Conservation (phyloP, 108 stramenopile genomes). For the Discostella stelligeroides region DNA sequence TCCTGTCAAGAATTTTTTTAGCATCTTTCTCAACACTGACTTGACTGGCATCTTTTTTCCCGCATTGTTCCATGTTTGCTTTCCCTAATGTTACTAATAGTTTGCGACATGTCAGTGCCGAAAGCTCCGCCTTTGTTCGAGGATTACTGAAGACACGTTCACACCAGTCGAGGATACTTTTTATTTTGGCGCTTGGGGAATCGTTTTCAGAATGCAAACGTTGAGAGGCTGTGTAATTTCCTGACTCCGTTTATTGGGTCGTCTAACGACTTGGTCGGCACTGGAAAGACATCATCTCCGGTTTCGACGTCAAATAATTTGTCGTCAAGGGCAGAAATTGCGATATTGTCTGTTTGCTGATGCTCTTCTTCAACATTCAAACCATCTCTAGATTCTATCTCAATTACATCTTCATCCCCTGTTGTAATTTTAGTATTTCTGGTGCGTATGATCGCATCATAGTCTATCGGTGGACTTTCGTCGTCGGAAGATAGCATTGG, state of each 20-base stretch:
- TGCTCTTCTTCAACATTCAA: neutral
- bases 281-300: slow-evolving; percentile 13
- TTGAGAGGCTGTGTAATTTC: slow-evolving; percentile 22
- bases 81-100: slow-evolving; percentile 25
- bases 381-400: slow-evolving; percentile 6
- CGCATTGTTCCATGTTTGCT: slow-evolving; percentile 1
- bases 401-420: neutral
- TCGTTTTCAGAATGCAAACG: neutral
- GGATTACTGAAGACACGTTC: slow-evolving; percentile 33
- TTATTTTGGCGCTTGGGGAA: slow-evolving; percentile 9
- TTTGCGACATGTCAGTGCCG: slow-evolving; percentile 30
- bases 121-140: slow-evolving; percentile 24
- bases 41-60: neutral
- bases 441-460: slow-evolving; percentile 1
- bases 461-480: slow-evolving; percentile 5
- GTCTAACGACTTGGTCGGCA: neutral
- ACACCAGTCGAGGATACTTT: slow-evolving; percentile 46
- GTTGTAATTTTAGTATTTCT: neutral
- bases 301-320: neutral
- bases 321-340: neutral
- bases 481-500: slow-evolving; percentile 8
- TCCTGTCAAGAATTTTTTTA: slow-evolving; percentile 27
- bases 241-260: neutral
- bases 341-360: neutral
- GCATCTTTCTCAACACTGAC: slow-evolving; percentile 29